A percentile compares a stretch with the other conserved stretches of the same genome.
These are phyloP conservation scores for Testicularia cyperi DNA, from an alignment of 1,284 basidiomycete species.

Conservation along the genomic window DNA sequence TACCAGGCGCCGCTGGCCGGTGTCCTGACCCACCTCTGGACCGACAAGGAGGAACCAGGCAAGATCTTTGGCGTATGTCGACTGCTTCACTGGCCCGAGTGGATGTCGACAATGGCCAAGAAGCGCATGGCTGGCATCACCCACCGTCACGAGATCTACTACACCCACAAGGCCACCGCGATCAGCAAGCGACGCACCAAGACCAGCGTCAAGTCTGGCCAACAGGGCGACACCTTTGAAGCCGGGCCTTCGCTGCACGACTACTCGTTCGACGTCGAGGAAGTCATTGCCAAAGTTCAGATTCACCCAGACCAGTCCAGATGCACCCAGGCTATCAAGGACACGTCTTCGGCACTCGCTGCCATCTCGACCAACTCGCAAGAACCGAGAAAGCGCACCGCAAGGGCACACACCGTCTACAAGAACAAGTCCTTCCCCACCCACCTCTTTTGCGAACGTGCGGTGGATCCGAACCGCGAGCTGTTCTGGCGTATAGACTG, in stretches of 20 bases:
- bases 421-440: constrained; percentile 35
- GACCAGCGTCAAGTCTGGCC: constrained; percentile 21
- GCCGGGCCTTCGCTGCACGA: constrained; percentile 34
- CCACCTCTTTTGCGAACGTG: constrained; percentile 39
- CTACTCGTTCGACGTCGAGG: constrained; percentile 34
- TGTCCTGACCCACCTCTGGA: constrained; percentile 39
- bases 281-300: constrained; percentile 32
- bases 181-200: constrained; percentile 29
- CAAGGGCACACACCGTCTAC: constrained; percentile 12
- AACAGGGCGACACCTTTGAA: constrained; percentile 31
- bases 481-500: constrained; percentile 44
- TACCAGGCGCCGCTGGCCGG: constrained; percentile 38
- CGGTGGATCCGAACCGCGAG: constrained; percentile 39
- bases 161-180: constrained; percentile 35
- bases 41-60: constrained; percentile 16
- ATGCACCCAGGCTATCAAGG: constrained; percentile 23
- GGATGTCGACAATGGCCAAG: constrained; percentile 42
- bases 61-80: constrained; percentile 42
- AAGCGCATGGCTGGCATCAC: constrained; percentile 37
- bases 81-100: constrained; percentile 41
- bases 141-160: constrained; percentile 44
- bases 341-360: constrained; percentile 9
- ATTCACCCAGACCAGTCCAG: constrained; percentile 13
- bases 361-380: constrained; percentile 3
- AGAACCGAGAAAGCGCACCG: constrained; percentile 5